Base-by-base conservation (phyloP, 495 filamentous ascomycete genomes). In the Staphylotrichum tortipilum region DNA sequence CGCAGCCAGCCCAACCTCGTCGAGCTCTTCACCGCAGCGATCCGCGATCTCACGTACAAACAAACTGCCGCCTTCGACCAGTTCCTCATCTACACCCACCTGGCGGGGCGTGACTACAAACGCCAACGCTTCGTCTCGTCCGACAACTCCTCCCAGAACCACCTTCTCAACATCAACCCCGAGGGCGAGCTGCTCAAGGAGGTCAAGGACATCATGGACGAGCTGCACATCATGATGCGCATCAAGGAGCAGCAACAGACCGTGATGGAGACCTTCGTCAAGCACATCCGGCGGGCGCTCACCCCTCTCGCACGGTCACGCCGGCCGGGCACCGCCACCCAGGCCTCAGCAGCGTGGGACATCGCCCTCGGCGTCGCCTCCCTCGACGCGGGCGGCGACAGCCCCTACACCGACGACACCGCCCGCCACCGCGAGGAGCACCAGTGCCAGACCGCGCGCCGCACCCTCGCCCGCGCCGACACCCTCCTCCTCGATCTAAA, bases 191-290 rank as follows among this genome's bases (percentile, higher is more conserved):
- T 86, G 0, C 72, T 85, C 1, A 68, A 77, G 4, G 83, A 88
- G 54, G 71, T 78, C 6, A 85, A 86, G 59, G 83, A 88, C 58
- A 83, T 88, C 50, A 72, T 80, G 8, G 84, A 86, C 37, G 84
- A 88, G 59, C 66, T 86, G 19, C 77, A 83, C 50, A 86, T 88
- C 66, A 85, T 86, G 66, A 71, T 78, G 43, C 68, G 77, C 0
- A 81, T 84, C 55, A 73, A 74, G n/a, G 75, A 57, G 34, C 61
- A 79, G 23, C 78, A 85, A 52, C 68, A 79, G 36, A 71, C 72
- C 37, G 75, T 78, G 8, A 72, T 84, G 46, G 73, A 76, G 44
- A 70, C 71, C 48, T 75, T 84, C 42, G 57, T 79, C 7, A 77
- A 80, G 49, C 79, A 85, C 39, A 70, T 83, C 7, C 55, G 62